Base-by-base conservation (phyloP, 768 basidiomycete species). In the Rickenella mellea region DNA sequence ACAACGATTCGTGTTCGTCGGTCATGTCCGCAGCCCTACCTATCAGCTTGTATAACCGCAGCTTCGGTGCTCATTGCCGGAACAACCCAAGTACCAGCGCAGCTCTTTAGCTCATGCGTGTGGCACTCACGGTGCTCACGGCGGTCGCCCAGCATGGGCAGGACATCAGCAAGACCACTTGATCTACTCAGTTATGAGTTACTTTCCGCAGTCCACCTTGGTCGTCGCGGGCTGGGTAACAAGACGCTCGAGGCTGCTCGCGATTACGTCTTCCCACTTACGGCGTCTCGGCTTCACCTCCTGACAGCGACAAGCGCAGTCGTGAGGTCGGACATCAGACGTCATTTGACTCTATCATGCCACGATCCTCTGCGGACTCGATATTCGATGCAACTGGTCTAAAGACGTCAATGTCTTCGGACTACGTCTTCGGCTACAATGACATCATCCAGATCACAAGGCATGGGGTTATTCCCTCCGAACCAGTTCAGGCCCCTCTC, bases 221-320 rank as follows among this genome's bases (percentile, higher is more conserved):
- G 70, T 2, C 72, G 86, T 8, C 87, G 86, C 2, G 83, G 79
- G 2, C 56, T 89, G 3, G 86, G 87, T 1, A 86, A 90, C 58
- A 90, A 88, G 70, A 90, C 89, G 87, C 83, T 90, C 48, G 78
- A 83, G 27, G 70, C 61, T n/a, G n/a, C n/a, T 10, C 57, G 50
- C 6, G 75, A 74, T 27, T 69, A 66, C 36, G 72, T 69, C 1
- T 67, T 71, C 45, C 73, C 80, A 0, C 65, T 87, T 21, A 55
- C 68, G 0, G 64, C 82, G 0, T 87, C 46, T 73, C 79, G 1
- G 80, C 74, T 0, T 85, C 83, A 0, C 82, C 83, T 1, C 55
- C 70, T 0, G 71, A 70, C 35, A 73, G 71, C 41, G 52, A 57
- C 10, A n/a, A n/a, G n/a, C 44, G 52, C 21, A 49, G 51, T 6